Percentiles rank a stretch among this genome's conserved stretches.
These are phyloP conservation scores for Phytophthora rubi DNA, from an alignment of 352 stramenopile genomes.

Conservation along the genomic window DNA sequence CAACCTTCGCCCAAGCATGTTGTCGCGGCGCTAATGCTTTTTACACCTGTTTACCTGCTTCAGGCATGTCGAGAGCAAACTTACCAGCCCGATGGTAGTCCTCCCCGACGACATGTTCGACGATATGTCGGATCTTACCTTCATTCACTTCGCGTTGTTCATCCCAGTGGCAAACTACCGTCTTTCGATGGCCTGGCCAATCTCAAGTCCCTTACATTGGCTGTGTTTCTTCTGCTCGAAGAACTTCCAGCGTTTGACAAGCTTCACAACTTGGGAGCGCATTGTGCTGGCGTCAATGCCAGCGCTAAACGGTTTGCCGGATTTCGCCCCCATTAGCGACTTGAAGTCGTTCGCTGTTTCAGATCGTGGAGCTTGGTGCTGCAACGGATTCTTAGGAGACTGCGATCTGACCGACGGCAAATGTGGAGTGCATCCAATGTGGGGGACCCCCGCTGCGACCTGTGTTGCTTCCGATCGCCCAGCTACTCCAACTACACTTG, in stretches of 20 bases:
- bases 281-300: constrained; percentile 21
- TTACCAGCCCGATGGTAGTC: background rate
- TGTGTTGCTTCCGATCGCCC: constrained; percentile 1
- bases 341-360: too few species aligned
- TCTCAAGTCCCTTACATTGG: constrained; percentile 38
- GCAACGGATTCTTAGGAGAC: constrained; percentile 34
- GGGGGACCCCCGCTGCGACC: constrained; percentile 8
- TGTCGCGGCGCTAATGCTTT: too few species aligned
- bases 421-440: constrained; percentile 16
- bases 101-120: constrained; percentile 44
- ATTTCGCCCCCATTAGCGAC: too few species aligned
- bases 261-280: constrained; percentile 24
- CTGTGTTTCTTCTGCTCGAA: constrained; percentile 13
- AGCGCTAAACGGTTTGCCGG: constrained; percentile 15
- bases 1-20: too few species aligned
- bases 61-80: constrained; percentile 16
- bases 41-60: too few species aligned
- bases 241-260: constrained; percentile 25
- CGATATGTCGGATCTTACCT: constrained; percentile 42
- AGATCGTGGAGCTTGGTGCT: constrained; percentile 21
- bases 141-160: constrained; percentile 41
- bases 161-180: constrained; percentile 26
- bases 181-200: constrained; percentile 37
- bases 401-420: constrained; percentile 18
- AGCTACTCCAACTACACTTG: background rate